Percentiles rank a stretch among this genome's conserved stretches.
These are phyloP conservation scores for Trichoderma sp. DNA, from an alignment of 2,329 filamentous ascomycete species.

Conservation along the genomic window DNA sequence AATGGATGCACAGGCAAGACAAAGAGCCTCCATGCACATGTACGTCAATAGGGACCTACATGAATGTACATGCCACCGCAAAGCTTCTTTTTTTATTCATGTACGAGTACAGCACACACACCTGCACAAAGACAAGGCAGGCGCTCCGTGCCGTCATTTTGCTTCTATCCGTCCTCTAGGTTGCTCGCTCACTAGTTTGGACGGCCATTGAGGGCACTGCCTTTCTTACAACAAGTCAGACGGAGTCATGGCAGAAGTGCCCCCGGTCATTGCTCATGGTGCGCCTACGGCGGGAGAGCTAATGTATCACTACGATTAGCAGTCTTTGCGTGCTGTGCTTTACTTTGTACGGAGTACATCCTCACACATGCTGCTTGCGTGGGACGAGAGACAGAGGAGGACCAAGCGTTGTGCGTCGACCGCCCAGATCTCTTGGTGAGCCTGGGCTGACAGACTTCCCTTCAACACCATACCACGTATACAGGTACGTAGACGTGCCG, in stretches of 20 bases:
- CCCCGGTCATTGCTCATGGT: not conserved
- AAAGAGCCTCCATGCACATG: constrained; percentile 17
- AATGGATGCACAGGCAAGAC: constrained; percentile 8
- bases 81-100: not conserved
- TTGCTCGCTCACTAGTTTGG: not conserved
- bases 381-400: not conserved
- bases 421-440: constrained; percentile 9
- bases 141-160: not conserved
- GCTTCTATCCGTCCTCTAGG: not conserved
- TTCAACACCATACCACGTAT: not conserved
- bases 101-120: not conserved
- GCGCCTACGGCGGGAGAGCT: constrained; percentile 24
- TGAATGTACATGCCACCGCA: not conserved
- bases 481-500: not conserved
- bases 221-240: not conserved
- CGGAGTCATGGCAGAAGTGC: not conserved
- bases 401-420: not conserved
- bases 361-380: constrained; percentile 1
- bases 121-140: not conserved
- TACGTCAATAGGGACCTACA: constrained; percentile 10
- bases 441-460: not conserved
- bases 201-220: not conserved
- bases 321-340: not conserved
- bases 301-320: constrained; percentile 21
- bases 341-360: too few species aligned